Base-by-base conservation (phyloP, 192 early-diverging fungal species). In the Gaertneriomyces sp. region DNA sequence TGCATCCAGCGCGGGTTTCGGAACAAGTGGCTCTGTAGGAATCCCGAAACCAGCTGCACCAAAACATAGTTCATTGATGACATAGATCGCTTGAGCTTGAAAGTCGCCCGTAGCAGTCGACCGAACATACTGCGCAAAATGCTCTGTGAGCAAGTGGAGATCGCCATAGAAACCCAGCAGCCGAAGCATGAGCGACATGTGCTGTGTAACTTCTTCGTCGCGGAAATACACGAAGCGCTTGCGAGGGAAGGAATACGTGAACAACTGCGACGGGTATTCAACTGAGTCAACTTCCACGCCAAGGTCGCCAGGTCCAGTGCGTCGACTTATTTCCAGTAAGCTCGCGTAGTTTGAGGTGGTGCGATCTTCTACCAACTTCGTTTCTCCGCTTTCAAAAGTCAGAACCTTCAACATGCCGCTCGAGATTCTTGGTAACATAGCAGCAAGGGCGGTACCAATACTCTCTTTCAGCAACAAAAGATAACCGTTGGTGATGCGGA, bases 291-390 rank as follows among this genome's bases (percentile, higher is more conserved):
- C 11, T 17, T 17, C 46, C 4, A 14, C 20, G 10, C 47, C 50
- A 4, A 16, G 16, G 20, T 51, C 49, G n/a, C n/a, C 3, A 20
- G 20, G n/a, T 3, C 4, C 49, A 51, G 20, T 17, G 4, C 49
- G n/a, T 17, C n/a, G n/a, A 20, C 49, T 51, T 5, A 20, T 17
- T 20, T 51, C 49, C 20, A 20, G n/a, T 51, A 51, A n/a, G n/a
- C 4, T 5, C 1, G n/a, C 20, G 25, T 56, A 11, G 11, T 33
- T 33, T 33, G 25, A 33, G 25, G 43, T 11, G 33, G 38, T 51
- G 43, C 66, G 66, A 57, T 70, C 69, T 42, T 70, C 69, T 44
- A 70, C 69, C 11, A 70, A 19, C 53, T 47, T 54, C 25, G 63
- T 61, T 40, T 70, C 46, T 8, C 61, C 54, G 5, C 16, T 39